Evolutionary conservation across 2,329 filamentous ascomycete genomes (phyloP), one percentile per base, ranked within the genome.

Genomic region (Fusarium subglutinans): DNA sequence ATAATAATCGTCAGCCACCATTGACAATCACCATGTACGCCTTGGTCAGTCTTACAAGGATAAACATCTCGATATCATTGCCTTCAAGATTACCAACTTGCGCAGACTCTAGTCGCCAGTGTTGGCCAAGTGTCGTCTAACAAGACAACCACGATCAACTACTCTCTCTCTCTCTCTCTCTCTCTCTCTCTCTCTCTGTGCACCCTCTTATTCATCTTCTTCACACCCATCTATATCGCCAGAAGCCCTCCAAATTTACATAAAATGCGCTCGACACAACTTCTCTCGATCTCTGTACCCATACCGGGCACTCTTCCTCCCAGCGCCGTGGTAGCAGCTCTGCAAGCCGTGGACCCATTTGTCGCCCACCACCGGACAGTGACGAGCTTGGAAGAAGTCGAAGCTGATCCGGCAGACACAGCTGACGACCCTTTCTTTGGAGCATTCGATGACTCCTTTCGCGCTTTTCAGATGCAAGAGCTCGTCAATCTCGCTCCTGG

Each of bases 361-460:
- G 84, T 87, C 75, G 78, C 72, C 71, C 82, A 85, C 70, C 83
- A 85, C 35, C 80, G 79, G 68, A 77, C 83, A 43, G 78, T 84
- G 38, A 80, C 76, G 10, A 76, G 78, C 40, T 86, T 78, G 72
- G 79, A 82, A 50, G 80, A 81, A 43, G 80, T 82, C 17, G 69
- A 80, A 47, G 75, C 82, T 30, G 70, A 79, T n/a, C 73, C 81
- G 35, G 71, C 76, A 24, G 79, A 80, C 63, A 78, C 84, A 48
- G 80, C 79, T 55, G 77, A 80, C 65, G 85, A 86, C 76, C 78
- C 82, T 45, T 86, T 85, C 77, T 87, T 86, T 77, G 73, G 79
- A 56, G 80, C 84, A 56, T 76, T 72, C 63, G 81, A 82, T 70
- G 77, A 82, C 45, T 76, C 81, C 61, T 80, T 86, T 72, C 77